Percentiles rank a stretch among this genome's conserved stretches.
Evolutionary conservation across 2,329 filamentous ascomycete species (phyloP).

Genomic region (Aspergillaceae sp.): DNA sequence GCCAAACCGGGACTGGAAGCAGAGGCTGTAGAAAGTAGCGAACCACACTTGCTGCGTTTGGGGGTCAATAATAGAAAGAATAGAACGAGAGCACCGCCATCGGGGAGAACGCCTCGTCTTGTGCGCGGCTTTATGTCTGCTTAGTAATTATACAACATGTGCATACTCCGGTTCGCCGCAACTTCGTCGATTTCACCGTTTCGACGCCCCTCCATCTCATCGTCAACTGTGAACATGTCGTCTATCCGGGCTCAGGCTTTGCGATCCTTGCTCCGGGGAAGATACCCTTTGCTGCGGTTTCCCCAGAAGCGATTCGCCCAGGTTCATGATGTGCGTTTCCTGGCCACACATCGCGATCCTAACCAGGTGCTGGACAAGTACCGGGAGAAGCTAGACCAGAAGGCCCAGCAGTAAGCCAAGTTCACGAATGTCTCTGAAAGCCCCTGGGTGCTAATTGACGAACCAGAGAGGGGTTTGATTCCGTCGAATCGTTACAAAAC

Average conservation of each 20-base stretch:
- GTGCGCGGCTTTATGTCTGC: too few relatives aligned
- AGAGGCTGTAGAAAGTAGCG: neutral
- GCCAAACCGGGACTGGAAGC: too few relatives aligned
- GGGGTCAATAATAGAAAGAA: neutral
- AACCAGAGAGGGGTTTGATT: constrained; percentile 56
- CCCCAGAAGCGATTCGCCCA: constrained; percentile 77
- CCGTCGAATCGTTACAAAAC: constrained; percentile 54
- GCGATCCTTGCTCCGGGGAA: constrained; percentile 37
- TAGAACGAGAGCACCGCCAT: neutral
- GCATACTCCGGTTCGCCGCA: too few relatives aligned
- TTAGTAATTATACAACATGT: too few relatives aligned
- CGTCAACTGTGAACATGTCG: constrained; percentile 34
- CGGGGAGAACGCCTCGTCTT: too few relatives aligned
- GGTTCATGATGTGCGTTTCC: constrained; percentile 84
- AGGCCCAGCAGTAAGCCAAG: constrained; percentile 55
- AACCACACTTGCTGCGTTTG: neutral
- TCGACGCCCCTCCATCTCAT: too few relatives aligned
- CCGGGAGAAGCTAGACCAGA: constrained; percentile 70
- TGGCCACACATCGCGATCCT: constrained; percentile 65
- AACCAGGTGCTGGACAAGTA: constrained; percentile 71
- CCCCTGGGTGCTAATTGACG: constrained; percentile 44
- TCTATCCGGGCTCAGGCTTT: constrained; percentile 42
- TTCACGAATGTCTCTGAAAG: constrained; percentile 10
- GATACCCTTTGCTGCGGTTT: constrained; percentile 18
- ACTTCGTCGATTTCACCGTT: too few relatives aligned